Base-by-base conservation (phyloP, 2,329 filamentous ascomycete genomes). In the Diaporthe sp. region DNA sequence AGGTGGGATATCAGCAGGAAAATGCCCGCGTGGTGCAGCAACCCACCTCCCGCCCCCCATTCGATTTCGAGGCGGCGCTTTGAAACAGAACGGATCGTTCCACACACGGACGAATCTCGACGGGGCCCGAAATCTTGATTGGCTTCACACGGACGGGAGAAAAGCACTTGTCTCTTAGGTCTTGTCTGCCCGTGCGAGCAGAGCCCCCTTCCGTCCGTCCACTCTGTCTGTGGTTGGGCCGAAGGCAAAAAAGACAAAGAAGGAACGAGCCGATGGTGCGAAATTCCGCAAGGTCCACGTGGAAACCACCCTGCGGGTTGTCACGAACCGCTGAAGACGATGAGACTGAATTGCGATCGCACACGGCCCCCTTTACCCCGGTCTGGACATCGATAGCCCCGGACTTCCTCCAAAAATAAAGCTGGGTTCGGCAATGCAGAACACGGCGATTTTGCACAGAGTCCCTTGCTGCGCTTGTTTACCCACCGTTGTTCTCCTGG, bases 191-290 rank as follows among this genome's bases (percentile, higher is more conserved):
- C 57, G 71, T 73, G 71, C 71, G 58, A 57, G 46, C 71, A 62
- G 62, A 51, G 46, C n/a, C 57, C 19, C 57, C 31, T 10, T 51
- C 42, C 49, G 34, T 62, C 71, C 71, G 65, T 62, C 9, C 57
- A 31, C 44, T 49, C 25, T 51, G 19, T 68, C 51, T 22, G 46
- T 53, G 68, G 68, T 44, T 71, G 12, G 31, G 58, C 58, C 46
- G 51, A 53, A n/a, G 51, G 34, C 37, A 10, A 44, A 65, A 44
- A 42, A 44, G 46, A 73, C 28, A 53, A 34, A 65, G 17, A 65
- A 65, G 71, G 71, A 73, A 73, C 71, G 58, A 73, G 71, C 71
- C 71, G 71, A 65, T 55, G 71, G 46, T 65, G 46, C 46, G 51
- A 65, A 65, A 55, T 73, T 67, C 46, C 60, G 71, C 46, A 28